A percentile compares a stretch with the other conserved stretches of the same genome.
Conservation (phyloP, 306 rosid genomes). For the Rubus parviflorus region DNA sequence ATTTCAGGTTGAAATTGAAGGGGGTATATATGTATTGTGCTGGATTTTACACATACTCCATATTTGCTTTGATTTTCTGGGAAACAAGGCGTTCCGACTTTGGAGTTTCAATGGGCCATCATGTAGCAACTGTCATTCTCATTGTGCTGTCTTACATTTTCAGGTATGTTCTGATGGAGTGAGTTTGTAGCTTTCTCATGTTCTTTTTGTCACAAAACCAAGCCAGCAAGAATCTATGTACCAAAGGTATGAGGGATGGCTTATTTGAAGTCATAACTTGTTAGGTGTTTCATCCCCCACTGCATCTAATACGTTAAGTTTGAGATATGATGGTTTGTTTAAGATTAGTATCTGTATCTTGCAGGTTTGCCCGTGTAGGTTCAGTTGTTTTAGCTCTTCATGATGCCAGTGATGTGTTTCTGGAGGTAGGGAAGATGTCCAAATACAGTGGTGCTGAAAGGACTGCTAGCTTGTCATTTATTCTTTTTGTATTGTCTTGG, state of each 20-base stretch:
- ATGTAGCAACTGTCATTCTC: conserved; percentile 78
- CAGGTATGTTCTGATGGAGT: conserved; percentile 51
- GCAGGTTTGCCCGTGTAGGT: conserved; percentile 92
- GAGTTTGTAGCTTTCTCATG: conserved; percentile 28
- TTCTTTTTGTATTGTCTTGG: conserved; percentile 76
- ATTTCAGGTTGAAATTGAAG: conserved; percentile 88
- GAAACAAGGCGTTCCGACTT: conserved; percentile 97
- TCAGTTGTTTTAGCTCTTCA: conserved; percentile 93
- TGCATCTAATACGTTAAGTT: background rate
- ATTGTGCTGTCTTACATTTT: conserved; percentile 72
- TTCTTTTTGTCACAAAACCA: conserved; percentile 22
- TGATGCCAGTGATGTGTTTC: conserved; percentile 88
- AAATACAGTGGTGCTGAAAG: conserved; percentile 80
- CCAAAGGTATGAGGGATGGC: conserved; percentile 15
- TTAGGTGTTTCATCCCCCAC: conserved; percentile 4
- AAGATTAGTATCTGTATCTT: conserved; percentile 19
- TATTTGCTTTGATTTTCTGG: conserved; percentile 93
- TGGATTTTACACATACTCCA: conserved; percentile 90
- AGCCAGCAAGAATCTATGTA: conserved; percentile 2
- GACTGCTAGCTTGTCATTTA: conserved; percentile 75
- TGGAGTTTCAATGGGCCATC: conserved; percentile 92
- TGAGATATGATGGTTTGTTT: background rate
- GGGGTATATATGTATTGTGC: conserved; percentile 78
- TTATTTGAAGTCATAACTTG: conserved; percentile 9
- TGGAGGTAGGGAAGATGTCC: conserved; percentile 96